These are phyloP conservation scores for Taphrina pruni DNA, from an alignment of 1,139 yeast genomes.

Conservation along the genomic window DNA sequence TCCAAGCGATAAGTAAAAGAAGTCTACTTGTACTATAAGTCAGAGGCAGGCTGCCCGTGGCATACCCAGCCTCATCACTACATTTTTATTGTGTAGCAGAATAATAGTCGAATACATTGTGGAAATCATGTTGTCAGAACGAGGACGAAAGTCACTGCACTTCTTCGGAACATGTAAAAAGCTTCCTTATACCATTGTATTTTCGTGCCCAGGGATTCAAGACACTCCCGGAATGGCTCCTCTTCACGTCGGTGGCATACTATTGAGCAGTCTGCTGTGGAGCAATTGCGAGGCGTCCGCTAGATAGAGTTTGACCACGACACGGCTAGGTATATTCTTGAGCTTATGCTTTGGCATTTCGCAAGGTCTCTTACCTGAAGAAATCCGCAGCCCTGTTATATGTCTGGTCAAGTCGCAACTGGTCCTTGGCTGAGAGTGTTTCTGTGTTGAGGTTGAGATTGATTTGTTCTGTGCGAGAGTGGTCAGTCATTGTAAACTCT, in stretches of 20 bases:
- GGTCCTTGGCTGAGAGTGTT: constrained; percentile 21
- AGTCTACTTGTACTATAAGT: background rate
- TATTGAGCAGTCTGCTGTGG: constrained; percentile 10
- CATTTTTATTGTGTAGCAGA: background rate
- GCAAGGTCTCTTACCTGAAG: constrained; percentile 21
- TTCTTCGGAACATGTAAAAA: too few relatives aligned
- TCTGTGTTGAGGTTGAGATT: constrained; percentile 29
- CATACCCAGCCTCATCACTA: background rate
- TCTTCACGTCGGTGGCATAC: background rate
- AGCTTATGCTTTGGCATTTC: constrained; percentile 1
- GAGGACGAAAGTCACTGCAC: too few relatives aligned
- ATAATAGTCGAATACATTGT: background rate
- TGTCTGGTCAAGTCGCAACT: constrained; percentile 28
- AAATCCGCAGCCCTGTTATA: constrained; percentile 26
- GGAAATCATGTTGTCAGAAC: background rate
- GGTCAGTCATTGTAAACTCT: too few relatives aligned
- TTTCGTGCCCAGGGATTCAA: too few relatives aligned
- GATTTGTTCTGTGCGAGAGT: constrained; percentile 7
- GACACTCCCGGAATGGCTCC: too few relatives aligned
- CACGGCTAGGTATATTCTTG: constrained; percentile 12
- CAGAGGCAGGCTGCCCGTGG: background rate
- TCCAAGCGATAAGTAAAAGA: constrained; percentile 8
- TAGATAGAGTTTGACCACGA: constrained; percentile 30
- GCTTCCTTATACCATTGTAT: background rate
- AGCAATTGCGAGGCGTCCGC: constrained; percentile 19